These are phyloP conservation scores for Mitosporidium daphniae DNA, from an alignment of 371 early-diverging fungal species.

Conservation along the genomic window DNA sequence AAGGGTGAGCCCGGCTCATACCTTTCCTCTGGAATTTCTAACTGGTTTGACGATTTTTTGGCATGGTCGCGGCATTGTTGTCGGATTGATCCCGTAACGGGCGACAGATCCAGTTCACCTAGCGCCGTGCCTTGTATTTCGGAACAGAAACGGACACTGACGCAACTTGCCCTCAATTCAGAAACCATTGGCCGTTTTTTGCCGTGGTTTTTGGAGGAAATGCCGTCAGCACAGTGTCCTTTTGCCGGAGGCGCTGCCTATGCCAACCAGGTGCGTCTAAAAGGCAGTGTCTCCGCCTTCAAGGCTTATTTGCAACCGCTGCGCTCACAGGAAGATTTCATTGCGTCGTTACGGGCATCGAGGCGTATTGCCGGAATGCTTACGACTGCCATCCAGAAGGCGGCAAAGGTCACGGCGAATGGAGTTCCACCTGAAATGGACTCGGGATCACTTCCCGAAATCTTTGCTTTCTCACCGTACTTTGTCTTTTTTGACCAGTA, in stretches of 20 bases:
- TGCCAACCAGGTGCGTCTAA: conserved; percentile 4
- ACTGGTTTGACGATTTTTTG: too few species aligned
- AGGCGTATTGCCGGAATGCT: conserved; percentile 18
- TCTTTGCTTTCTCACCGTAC: conserved; percentile 23
- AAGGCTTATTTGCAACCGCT: conserved; percentile 23
- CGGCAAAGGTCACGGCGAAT: too few species aligned
- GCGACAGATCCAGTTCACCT: too few species aligned
- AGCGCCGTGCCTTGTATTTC: too few species aligned
- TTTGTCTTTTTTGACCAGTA: conserved; percentile 1
- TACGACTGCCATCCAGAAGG: conserved; percentile 10
- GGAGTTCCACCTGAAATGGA: too few species aligned
- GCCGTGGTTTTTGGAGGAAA: conserved; percentile 16
- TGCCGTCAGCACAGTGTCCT: conserved; percentile 20
- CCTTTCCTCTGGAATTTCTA: too few species aligned
- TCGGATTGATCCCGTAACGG: too few species aligned
- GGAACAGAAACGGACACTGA: too few species aligned
- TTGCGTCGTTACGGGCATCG: conserved; percentile 18
- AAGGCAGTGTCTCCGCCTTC: conserved; percentile 12
- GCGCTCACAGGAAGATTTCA: conserved; percentile 19
- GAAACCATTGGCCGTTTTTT: too few species aligned
- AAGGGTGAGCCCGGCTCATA: too few species aligned
- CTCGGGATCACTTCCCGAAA: conserved; percentile 1
- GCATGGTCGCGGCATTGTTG: too few species aligned
- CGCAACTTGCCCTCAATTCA: too few species aligned
- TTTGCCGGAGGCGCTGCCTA: conserved; percentile 27